Evolutionary conservation across 1,284 basidiomycete genomes (phyloP), one percentile per base, ranked within the genome.

Genomic region (Malassezia dermatis): DNA sequence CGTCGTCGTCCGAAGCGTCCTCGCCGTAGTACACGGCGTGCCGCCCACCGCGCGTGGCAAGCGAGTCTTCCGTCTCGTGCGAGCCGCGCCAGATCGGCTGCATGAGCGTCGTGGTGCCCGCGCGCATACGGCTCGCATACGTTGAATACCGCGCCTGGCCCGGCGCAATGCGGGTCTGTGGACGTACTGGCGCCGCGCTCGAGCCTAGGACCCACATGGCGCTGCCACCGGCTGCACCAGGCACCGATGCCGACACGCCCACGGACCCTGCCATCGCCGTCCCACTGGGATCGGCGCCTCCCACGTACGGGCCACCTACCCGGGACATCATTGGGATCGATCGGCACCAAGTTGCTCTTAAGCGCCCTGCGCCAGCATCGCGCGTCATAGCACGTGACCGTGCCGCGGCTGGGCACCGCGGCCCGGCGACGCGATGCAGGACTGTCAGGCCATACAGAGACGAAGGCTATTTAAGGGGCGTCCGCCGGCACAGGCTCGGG

Each of bases 81-180:
- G 26, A 42, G 4, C 34, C 48, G 19, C 47, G 53, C 23, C 70
- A 71, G 62, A 89, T 83, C n/a, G 91, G 90, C 71, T 98, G 93
- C 76, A 96, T 81, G 59, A 98, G 81, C 2, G 88, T 83, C 1
- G 88, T 87, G 6, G 86, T 82, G 24, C 93, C 93, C 0, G 90
- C 91, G n/a, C 87, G 83, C 52, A 96, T 78, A n/a, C 91, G 83
- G 5, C 90, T 87, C 0, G 89, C 80, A 75, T 94, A 96, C 1
- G 88, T 87, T 1, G 88, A 86, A 60, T 83, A 81, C 19, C 84
- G 76, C 0, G 86, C 89, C 74, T 96, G 93, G 0, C 64, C 56
- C 1, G 54, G 58, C 26, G 60, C 59, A 30, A 68, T 48, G 19
- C 58, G 63, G 28, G 47, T 39, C 47, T 59, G 64, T 4, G 65